Base-by-base conservation (phyloP, 805 yeast species). In the Lipomyces starkeyi region DNA sequence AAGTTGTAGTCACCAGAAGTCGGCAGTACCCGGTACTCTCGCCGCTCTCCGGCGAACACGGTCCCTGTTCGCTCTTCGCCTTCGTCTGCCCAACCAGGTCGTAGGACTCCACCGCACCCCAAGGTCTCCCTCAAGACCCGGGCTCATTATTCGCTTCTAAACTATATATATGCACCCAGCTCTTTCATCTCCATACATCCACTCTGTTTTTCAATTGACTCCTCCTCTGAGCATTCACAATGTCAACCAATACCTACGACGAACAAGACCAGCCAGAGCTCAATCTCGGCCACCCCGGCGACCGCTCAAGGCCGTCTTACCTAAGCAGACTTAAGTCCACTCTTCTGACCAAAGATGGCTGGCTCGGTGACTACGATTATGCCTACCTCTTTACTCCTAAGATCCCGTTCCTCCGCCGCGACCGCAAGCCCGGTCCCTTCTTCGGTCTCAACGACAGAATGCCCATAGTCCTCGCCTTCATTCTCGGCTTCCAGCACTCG, bases 351-450 rank as follows among this genome's bases (percentile, higher is more conserved):
- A 61, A 43, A 17, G 92, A 91, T 22, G 97, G 97, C 6, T 74
- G 91, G 53, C 74, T 93, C n/a, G 97, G 98, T 49, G 94, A 91
- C 75, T 91, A 91, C 75, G 92, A 93, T 81, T 93, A 93, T 74
- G 86, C 83, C 25, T 88, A 87, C 73, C 83, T 93, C 47, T 92
- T 93, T 83, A 85, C 89, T 1, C 98, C 98, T 8, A 84, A 85
- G 29, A 74, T 93, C 64, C 97, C 97, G 1, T 92, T 90, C 79
- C 63, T 82, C 56, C 78, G 79, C 81, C 76, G 73, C 80, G 71
- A 73, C 78, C 76, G 71, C 78, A 81, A 72, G 35, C 80, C 86
- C 1, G 92, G 89, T 74, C 97, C 97, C 0, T 93, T 93, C 79
- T 93, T 92, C 74, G 92, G 95, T 3, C 79, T 93, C 61, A 82